phyloP scores from a whole-genome alignment of 179 eudicot species.

The Pouteria campechiana region DNA sequence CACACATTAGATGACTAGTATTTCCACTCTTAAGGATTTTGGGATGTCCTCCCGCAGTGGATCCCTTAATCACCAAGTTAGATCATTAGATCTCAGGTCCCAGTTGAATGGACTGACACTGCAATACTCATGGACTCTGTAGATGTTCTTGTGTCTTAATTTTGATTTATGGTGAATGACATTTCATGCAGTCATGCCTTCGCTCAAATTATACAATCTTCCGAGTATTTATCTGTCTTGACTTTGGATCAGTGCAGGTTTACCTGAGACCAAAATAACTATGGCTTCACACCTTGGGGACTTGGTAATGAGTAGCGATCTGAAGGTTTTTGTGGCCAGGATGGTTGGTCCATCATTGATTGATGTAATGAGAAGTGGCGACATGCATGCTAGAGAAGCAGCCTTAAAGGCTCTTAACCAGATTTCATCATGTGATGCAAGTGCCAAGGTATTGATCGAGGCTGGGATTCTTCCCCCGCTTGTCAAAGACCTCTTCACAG shows the following conservation, averaged over 20 bases:
- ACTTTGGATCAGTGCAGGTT: constrained; percentile 40
- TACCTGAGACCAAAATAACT: constrained; percentile 65
- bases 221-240: too few relatives aligned
- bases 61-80: too few relatives aligned
- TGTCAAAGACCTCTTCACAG: constrained; percentile 59
- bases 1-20: too few relatives aligned
- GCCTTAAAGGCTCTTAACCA: constrained; percentile 82
- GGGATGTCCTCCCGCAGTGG: too few relatives aligned
- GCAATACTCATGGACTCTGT: too few relatives aligned
- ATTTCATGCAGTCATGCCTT: too few relatives aligned
- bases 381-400: constrained; percentile 68
- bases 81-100: too few relatives aligned
- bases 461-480: constrained; percentile 86
- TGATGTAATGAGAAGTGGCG: constrained; percentile 52
- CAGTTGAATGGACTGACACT: too few relatives aligned
- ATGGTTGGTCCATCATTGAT: constrained; percentile 74
- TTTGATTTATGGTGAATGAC: too few relatives aligned
- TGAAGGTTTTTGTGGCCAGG: constrained; percentile 67
- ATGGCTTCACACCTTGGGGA: constrained; percentile 91
- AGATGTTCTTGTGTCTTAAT: too few relatives aligned
- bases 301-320: constrained; percentile 64
- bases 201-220: too few relatives aligned
- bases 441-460: constrained; percentile 65
- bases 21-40: too few relatives aligned
- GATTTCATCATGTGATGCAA: constrained; percentile 71